Percentiles rank a stretch among this genome's conserved stretches.
Conservation (phyloP, 129 eudicot genomes). For the Centrapalus pauciflorus region DNA sequence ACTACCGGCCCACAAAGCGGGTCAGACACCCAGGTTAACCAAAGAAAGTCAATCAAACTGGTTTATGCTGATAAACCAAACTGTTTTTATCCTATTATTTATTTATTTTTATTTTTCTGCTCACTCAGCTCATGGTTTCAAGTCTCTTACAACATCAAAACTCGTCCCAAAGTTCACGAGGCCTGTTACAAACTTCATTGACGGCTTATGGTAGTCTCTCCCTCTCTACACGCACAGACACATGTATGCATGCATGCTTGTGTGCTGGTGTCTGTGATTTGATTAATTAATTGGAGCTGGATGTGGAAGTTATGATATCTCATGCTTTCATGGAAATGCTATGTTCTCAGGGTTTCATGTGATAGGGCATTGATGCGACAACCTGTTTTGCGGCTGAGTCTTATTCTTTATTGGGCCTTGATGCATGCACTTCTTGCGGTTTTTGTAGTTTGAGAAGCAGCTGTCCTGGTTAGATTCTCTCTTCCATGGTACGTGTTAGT, state of each 20-base stretch:
- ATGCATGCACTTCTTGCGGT: slow-evolving; percentile 86
- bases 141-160: slow-evolving; percentile 90
- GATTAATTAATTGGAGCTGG: not conserved
- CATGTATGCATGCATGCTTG: not conserved
- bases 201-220: slow-evolving; percentile 78
- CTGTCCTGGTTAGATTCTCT: slow-evolving; percentile 27
- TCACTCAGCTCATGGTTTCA: slow-evolving; percentile 91
- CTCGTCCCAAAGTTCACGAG: slow-evolving; percentile 90
- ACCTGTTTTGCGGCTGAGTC: slow-evolving; percentile 86
- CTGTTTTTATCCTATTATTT: not conserved
- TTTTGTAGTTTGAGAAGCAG: slow-evolving; percentile 64
- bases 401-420: slow-evolving; percentile 83
- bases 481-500: not conserved
- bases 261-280: not conserved
- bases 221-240: not conserved
- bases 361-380: slow-evolving; percentile 93
- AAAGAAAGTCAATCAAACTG: not conserved
- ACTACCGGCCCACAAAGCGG: not conserved
- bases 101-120: slow-evolving; percentile 8
- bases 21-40: no score
- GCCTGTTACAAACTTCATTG: slow-evolving; percentile 79
- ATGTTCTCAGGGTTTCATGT: slow-evolving; percentile 73
- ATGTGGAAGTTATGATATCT: not conserved
- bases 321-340: not conserved
- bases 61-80: slow-evolving; percentile 7